Evolutionary conservation across 805 yeast genomes (phyloP).

Genomic region (Yarrowia bubula): DNA sequence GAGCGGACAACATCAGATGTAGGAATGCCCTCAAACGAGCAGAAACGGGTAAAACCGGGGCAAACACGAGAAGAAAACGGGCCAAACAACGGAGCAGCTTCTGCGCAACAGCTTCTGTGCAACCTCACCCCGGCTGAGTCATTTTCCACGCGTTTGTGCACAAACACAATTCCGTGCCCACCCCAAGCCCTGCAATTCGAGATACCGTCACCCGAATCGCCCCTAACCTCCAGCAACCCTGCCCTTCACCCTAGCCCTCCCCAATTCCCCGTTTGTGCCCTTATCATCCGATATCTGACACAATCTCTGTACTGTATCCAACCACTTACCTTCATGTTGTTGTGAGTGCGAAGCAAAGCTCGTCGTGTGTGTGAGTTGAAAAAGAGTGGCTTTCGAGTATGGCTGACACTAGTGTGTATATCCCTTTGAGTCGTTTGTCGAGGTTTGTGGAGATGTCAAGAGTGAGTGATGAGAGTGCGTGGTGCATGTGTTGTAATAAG

Average conservation of each 20-base stretch:
- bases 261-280: neutral
- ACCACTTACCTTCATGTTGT: constrained; percentile 23
- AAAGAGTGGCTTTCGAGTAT: neutral
- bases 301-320: constrained; percentile 10
- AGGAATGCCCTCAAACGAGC: no score
- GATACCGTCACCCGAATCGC: no score
- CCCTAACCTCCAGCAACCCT: neutral
- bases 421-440: neutral
- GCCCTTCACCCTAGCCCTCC: neutral
- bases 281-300: neutral
- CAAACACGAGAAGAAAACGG: neutral
- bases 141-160: neutral
- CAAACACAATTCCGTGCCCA: no score
- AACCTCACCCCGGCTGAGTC: neutral
- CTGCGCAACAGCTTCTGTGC: no score
- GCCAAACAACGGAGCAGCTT: no score
- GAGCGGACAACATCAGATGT: no score
- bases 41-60: neutral
- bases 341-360: neutral
- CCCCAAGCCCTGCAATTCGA: no score
- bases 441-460: no score
- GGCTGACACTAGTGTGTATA: neutral
- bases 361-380: neutral
- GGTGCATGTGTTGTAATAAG: no score
- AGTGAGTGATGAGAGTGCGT: no score